Evolutionary conservation across 306 rosid species (phyloP).

Genomic region (Citrullus amarus): DNA sequence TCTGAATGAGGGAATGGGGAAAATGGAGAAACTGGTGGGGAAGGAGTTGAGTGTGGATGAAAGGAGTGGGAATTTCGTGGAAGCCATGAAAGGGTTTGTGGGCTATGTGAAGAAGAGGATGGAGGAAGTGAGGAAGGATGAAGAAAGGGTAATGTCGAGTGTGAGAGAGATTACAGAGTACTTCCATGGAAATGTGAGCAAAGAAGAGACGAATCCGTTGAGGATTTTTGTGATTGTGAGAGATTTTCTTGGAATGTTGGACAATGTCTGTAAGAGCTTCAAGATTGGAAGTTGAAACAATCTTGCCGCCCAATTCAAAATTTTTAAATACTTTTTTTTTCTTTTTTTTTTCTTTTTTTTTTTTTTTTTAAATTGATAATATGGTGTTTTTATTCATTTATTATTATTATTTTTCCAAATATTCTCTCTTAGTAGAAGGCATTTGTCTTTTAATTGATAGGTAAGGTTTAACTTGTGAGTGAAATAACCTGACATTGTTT

Average conservation of each 20-base stretch:
- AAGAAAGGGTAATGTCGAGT: constrained; percentile 41
- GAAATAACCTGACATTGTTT: too few relatives aligned
- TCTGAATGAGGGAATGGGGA: constrained; percentile 46
- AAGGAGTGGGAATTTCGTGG: constrained; percentile 24
- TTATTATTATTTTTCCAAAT: neutral
- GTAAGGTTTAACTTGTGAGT: too few relatives aligned
- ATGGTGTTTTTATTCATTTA: neutral
- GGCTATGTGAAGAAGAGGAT: constrained; percentile 38
- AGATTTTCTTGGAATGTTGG: constrained; percentile 82
- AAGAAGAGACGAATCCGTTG: constrained; percentile 69
- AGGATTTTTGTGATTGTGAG: constrained; percentile 88
- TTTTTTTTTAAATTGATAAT: neutral
- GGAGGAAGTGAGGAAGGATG: constrained; percentile 53
- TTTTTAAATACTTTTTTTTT: neutral
- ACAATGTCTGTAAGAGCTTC: constrained; percentile 57
- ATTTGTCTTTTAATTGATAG: too few relatives aligned
- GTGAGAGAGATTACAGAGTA: constrained; percentile 83
- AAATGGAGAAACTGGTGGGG: constrained; percentile 24
- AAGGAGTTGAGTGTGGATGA: constrained; percentile 34
- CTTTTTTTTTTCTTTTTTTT: neutral
- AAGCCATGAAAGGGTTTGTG: constrained; percentile 34
- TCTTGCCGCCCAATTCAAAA: neutral
- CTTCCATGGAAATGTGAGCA: constrained; percentile 80
- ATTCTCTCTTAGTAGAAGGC: too few relatives aligned
- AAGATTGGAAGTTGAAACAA: neutral